These are phyloP conservation scores for Talaromyces sp. DNA, from an alignment of 2,329 filamentous ascomycete genomes.

Conservation along the genomic window DNA sequence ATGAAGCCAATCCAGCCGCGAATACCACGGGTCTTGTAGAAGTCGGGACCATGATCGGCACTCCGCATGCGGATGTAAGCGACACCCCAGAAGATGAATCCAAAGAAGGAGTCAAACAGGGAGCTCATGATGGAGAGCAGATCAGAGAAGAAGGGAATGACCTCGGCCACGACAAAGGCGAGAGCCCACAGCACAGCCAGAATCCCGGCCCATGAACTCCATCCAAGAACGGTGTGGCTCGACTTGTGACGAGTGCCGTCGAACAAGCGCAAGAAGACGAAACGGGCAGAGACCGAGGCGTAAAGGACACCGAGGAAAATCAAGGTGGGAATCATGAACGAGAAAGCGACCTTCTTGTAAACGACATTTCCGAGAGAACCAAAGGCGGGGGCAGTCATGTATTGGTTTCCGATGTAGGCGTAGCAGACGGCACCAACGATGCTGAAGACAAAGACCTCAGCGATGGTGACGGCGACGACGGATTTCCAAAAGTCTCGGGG, in stretches of 20 bases:
- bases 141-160: slow-evolving; percentile 89
- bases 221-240: slow-evolving; percentile 74
- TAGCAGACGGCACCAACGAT: slow-evolving; percentile 77
- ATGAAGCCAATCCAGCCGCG: slow-evolving; percentile 37
- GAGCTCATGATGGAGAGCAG: slow-evolving; percentile 54
- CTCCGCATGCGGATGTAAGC: slow-evolving; percentile 41
- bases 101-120: slow-evolving; percentile 72
- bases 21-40: slow-evolving; percentile 36
- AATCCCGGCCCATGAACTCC: slow-evolving; percentile 71
- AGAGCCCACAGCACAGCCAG: slow-evolving; percentile 62
- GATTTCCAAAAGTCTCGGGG: slow-evolving; percentile 85
- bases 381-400: slow-evolving; percentile 82
- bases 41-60: slow-evolving; percentile 34
- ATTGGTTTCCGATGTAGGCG: slow-evolving; percentile 81
- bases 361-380: slow-evolving; percentile 67
- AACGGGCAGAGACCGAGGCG: slow-evolving; percentile 81
- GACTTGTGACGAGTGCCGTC: slow-evolving; percentile 71
- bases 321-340: slow-evolving; percentile 91
- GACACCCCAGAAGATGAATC: slow-evolving; percentile 77
- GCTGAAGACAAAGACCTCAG: slow-evolving; percentile 79
- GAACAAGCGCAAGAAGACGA: slow-evolving; percentile 88
- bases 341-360: slow-evolving; percentile 84
- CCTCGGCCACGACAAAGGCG: slow-evolving; percentile 87
- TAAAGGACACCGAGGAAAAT: slow-evolving; percentile 90
- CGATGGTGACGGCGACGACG: slow-evolving; percentile 82